Evolutionary conservation across 176 grass and related monocot genomes (phyloP).

Genomic region (Typha latifolia): DNA sequence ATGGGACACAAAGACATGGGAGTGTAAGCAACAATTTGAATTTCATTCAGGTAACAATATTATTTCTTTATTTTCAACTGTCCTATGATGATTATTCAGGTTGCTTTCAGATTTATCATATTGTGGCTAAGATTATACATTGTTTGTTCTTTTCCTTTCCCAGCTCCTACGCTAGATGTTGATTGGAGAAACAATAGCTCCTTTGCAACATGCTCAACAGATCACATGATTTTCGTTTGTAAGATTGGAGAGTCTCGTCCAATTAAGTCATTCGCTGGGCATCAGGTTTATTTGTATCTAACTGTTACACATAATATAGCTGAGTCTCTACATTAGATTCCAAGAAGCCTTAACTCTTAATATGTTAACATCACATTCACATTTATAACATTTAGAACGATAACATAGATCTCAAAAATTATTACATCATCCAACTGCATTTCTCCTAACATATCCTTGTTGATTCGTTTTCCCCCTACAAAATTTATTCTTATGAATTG

Average conservation of each 20-base stretch:
- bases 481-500: too few species aligned
- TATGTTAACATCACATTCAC: too few species aligned
- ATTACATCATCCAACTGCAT: too few species aligned
- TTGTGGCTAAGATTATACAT: not conserved
- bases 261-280: constrained; percentile 73
- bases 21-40: constrained; percentile 94
- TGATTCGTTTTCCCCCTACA: too few species aligned
- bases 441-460: too few species aligned
- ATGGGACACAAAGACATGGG: constrained; percentile 99
- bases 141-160: constrained; percentile 17
- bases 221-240: constrained; percentile 95
- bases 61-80: not conserved
- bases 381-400: too few species aligned
- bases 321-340: not conserved
- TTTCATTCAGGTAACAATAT: constrained; percentile 79
- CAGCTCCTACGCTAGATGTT: constrained; percentile 94
- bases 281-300: constrained; percentile 45
- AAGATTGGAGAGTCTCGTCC: constrained; percentile 78
- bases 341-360: too few species aligned
- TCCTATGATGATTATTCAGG: not conserved
- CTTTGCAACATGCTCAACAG: constrained; percentile 96
- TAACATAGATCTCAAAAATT: too few species aligned
- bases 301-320: not conserved
- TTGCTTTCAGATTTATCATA: not conserved
- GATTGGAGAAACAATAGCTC: constrained; percentile 98